These are phyloP conservation scores for Gossypioides kirkii DNA, from an alignment of 345 rosid genomes.

Conservation along the genomic window DNA sequence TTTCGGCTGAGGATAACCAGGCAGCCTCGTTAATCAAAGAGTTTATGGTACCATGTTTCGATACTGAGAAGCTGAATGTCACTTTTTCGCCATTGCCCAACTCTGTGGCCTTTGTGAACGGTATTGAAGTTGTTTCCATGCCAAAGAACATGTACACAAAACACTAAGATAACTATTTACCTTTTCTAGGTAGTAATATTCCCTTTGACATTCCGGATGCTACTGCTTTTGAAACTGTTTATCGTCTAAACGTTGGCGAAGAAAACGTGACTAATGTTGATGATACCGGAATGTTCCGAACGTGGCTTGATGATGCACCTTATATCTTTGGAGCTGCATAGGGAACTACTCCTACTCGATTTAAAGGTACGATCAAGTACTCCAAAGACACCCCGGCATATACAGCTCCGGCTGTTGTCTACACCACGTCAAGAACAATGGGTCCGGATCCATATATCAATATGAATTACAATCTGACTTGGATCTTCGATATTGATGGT, in stretches of 20 bases:
- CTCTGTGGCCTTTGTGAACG: too few relatives aligned
- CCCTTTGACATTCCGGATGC: accelerated
- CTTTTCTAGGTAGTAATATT: neutral
- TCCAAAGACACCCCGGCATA: constrained; percentile 4
- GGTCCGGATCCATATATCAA: constrained; percentile 10
- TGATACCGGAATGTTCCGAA: constrained; percentile 30
- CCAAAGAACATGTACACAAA: too few relatives aligned
- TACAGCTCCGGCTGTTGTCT: constrained; percentile 29
- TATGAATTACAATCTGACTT: neutral
- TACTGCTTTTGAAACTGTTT: neutral
- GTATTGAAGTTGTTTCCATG: too few relatives aligned
- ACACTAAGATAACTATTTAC: neutral
- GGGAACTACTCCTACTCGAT: accelerated
- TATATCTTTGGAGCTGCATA: neutral
- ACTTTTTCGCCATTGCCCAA: too few relatives aligned
- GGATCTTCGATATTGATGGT: constrained; percentile 19
- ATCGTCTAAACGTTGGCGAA: too few relatives aligned
- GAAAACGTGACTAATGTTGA: neutral
- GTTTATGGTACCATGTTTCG: neutral
- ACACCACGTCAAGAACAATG: constrained; percentile 27
- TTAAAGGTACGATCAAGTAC: neutral
- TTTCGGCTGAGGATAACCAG: neutral
- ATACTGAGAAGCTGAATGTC: too few relatives aligned
- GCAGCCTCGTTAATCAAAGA: neutral
- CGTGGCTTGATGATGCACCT: constrained; percentile 24